Conservation (phyloP, 306 rosid species). For the Rosa chinensis region DNA sequence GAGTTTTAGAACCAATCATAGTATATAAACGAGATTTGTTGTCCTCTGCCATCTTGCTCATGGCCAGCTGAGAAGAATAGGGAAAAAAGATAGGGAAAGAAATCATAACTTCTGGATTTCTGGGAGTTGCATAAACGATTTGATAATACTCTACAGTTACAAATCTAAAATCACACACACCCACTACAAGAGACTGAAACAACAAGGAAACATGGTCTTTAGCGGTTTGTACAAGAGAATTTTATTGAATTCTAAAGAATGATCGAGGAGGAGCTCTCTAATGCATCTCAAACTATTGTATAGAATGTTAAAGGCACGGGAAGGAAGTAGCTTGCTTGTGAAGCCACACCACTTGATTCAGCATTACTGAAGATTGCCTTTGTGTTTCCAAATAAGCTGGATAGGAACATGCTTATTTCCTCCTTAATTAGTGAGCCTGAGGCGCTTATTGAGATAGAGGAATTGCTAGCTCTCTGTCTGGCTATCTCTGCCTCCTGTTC, state of each 20-base stretch:
- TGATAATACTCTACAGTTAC: neutral
- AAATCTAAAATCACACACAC: neutral
- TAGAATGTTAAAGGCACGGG: neutral
- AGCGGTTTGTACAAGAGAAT: neutral
- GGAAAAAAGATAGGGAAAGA: neutral
- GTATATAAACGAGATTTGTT: constrained; percentile 50
- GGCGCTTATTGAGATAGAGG: constrained; percentile 56
- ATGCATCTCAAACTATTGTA: neutral
- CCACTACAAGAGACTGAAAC: neutral
- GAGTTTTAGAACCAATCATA: constrained; percentile 70
- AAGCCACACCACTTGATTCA: constrained; percentile 22
- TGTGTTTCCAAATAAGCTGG: constrained; percentile 73
- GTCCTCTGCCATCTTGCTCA: constrained; percentile 75
- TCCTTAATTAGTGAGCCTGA: constrained; percentile 5
- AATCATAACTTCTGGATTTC: neutral
- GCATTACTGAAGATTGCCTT: constrained; percentile 40
- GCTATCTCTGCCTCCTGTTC: constrained; percentile 87
- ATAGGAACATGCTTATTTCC: no score
- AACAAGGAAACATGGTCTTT: neutral
- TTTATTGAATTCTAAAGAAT: constrained; percentile 4
- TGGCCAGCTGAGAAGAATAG: constrained; percentile 54
- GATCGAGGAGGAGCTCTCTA: neutral
- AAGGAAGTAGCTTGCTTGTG: constrained; percentile 12
- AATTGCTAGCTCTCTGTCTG: constrained; percentile 63
- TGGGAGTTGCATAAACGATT: no score